Conservation (phyloP, 139 green algal species). For the Chlamydomonas sp. region DNA sequence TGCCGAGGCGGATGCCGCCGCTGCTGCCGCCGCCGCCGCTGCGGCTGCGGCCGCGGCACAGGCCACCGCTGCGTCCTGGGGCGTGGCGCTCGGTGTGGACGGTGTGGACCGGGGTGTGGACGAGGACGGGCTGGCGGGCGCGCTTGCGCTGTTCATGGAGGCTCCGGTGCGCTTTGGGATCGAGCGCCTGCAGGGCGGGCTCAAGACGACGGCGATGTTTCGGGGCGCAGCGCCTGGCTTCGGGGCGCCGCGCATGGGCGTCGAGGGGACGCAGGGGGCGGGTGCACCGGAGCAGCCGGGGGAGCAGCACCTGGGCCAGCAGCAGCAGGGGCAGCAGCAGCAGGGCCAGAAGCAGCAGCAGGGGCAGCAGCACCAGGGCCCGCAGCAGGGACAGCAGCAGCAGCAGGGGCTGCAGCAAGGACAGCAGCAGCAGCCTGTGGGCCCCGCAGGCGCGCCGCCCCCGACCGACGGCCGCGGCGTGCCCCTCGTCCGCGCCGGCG, state of each 20-base stretch:
- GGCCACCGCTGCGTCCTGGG: too few species aligned
- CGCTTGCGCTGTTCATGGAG: conserved; percentile 27
- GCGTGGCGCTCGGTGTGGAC: too few species aligned
- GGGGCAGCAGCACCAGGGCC: background rate
- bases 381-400: background rate
- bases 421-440: background rate
- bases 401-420: background rate
- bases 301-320: background rate
- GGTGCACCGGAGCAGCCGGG: background rate
- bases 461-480: conserved; percentile 18
- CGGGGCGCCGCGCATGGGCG: background rate
- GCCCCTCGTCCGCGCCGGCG: conserved; percentile 15
- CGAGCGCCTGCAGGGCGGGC: conserved; percentile 26
- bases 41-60: background rate
- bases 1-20: background rate
- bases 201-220: conserved; percentile 27
- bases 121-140: conserved; percentile 21
- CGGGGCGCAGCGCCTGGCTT: conserved; percentile 1
- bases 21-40: background rate
- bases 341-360: background rate
- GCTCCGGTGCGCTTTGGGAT: conserved; percentile 17
- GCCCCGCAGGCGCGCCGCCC: too few species aligned
- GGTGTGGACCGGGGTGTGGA: background rate
- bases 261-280: background rate
- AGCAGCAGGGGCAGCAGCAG: background rate